Conservation (phyloP, 208 protist species). For the Leishmania braziliensis region DNA sequence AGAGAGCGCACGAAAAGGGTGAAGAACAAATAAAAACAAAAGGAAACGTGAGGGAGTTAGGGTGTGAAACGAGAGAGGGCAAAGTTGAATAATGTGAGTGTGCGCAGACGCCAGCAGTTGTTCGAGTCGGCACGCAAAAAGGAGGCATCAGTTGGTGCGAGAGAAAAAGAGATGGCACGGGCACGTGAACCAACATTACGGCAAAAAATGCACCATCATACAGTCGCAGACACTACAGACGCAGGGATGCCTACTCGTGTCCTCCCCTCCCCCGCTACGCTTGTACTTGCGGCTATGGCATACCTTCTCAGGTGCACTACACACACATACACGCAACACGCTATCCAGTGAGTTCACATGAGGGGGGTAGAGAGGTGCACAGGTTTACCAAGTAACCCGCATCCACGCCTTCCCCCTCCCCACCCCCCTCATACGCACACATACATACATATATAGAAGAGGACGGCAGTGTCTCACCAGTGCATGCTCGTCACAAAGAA, state of each 20-base stretch:
- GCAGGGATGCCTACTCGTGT: neutral
- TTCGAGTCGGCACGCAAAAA: neutral
- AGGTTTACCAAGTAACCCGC: neutral
- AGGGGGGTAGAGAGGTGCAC: neutral
- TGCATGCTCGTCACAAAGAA: neutral
- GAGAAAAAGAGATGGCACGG: too few species aligned
- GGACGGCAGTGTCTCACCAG: neutral
- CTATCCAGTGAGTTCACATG: neutral
- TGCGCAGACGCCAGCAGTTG: neutral
- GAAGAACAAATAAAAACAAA: neutral
- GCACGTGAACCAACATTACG: neutral
- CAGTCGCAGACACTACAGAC: neutral
- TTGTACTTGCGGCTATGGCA: neutral
- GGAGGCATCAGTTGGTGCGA: neutral
- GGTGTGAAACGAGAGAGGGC: neutral
- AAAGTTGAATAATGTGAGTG: neutral
- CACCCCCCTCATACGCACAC: neutral
- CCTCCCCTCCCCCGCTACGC: neutral
- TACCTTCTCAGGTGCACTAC: neutral
- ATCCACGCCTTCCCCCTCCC: too few species aligned
- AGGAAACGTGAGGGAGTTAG: neutral
- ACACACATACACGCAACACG: neutral
- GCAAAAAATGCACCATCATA: neutral
- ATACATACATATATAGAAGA: conserved; percentile 17
- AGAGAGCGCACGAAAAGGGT: neutral